These are phyloP conservation scores for Fragosphaeria purpurea DNA, from an alignment of 2,329 filamentous ascomycete genomes.

Conservation along the genomic window DNA sequence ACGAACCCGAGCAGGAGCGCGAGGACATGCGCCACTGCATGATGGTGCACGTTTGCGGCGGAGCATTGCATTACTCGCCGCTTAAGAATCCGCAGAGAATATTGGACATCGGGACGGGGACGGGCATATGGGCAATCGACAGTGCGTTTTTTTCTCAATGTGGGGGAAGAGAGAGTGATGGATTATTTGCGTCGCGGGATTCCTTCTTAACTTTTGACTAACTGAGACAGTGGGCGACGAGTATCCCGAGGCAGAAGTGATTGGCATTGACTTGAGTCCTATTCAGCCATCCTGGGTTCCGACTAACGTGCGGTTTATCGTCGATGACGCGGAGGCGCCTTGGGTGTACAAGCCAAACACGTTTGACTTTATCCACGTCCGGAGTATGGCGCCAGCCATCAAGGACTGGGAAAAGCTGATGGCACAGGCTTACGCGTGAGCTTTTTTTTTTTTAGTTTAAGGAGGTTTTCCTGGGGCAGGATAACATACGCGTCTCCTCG, in stretches of 20 bases:
- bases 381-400: constrained; percentile 44
- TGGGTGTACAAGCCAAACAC: constrained; percentile 36
- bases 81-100: constrained; percentile 3
- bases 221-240: not conserved
- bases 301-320: constrained; percentile 7
- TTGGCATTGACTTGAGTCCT: constrained; percentile 33
- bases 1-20: constrained; percentile 32
- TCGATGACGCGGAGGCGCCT: constrained; percentile 34
- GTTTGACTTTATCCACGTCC: constrained; percentile 52
- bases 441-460: not conserved
- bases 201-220: not conserved
- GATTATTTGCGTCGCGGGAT: not conserved
- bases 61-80: constrained; percentile 40
- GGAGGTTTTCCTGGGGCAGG: no score
- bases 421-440: constrained; percentile 15
- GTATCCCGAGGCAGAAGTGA: constrained; percentile 27
- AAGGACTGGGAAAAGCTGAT: constrained; percentile 32
- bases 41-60: constrained; percentile 36
- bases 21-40: constrained; percentile 41
- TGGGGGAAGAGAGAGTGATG: no score
- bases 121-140: constrained; percentile 18
- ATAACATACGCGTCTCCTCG: no score
- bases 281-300: constrained; percentile 37
- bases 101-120: constrained; percentile 17
- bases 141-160: not conserved